These are phyloP conservation scores for Trichoderma erinaceum DNA, from an alignment of 495 filamentous ascomycete genomes.

Conservation along the genomic window DNA sequence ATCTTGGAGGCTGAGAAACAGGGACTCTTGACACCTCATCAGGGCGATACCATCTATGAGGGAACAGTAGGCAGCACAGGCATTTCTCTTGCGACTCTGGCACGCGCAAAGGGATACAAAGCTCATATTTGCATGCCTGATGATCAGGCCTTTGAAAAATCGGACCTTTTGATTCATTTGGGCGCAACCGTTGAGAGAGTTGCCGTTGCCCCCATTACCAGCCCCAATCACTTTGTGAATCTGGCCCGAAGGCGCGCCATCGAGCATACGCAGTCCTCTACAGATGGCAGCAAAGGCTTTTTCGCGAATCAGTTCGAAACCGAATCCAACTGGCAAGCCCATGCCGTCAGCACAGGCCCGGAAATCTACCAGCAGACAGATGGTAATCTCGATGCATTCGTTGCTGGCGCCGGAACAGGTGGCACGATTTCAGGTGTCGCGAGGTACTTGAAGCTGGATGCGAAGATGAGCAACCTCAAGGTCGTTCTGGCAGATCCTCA, in stretches of 20 bases:
- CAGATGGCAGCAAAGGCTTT: constrained; percentile 56
- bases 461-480: constrained; percentile 41
- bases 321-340: constrained; percentile 75
- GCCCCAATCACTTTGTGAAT: constrained; percentile 91
- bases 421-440: constrained; percentile 89
- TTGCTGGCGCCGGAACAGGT: constrained; percentile 92
- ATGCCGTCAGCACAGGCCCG: constrained; percentile 76
- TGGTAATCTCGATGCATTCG: constrained; percentile 77
- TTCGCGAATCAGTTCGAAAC: constrained; percentile 98
- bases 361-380: constrained; percentile 79
- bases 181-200: constrained; percentile 88
- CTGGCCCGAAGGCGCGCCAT: constrained; percentile 69
- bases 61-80: constrained; percentile 93
- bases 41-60: constrained; percentile 93
- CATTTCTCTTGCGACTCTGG: constrained; percentile 86
- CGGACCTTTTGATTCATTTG: constrained; percentile 77
- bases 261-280: constrained; percentile 51
- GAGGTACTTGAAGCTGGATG: constrained; percentile 65
- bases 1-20: constrained; percentile 75
- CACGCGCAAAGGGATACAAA: constrained; percentile 79
- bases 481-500: constrained; percentile 91
- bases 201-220: constrained; percentile 82
- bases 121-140: constrained; percentile 97
- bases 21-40: constrained; percentile 68
- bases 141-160: constrained; percentile 86